Evolutionary conservation across 179 eudicot genomes (phyloP).

Genomic region (Drosera spatulata): DNA sequence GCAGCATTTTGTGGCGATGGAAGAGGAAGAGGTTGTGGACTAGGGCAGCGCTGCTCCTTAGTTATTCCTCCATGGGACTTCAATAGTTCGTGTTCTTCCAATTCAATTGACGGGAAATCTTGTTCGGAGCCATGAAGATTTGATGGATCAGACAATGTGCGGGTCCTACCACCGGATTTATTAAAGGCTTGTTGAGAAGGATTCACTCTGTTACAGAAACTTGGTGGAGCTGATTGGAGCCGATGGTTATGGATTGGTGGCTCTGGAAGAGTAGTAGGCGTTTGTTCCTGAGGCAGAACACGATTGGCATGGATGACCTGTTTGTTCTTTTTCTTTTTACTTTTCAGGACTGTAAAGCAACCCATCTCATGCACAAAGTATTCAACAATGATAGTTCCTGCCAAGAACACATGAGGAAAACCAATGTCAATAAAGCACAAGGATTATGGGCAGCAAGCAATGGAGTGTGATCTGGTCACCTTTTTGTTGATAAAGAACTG

Average conservation of each 20-base stretch:
- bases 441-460: neutral
- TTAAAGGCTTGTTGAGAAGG: constrained; percentile 30
- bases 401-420: constrained; percentile 1
- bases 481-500: too few species aligned
- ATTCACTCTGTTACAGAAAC: constrained; percentile 52
- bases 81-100: constrained; percentile 50
- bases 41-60: constrained; percentile 51
- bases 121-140: constrained; percentile 58
- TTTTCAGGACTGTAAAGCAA: constrained; percentile 61
- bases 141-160: constrained; percentile 81
- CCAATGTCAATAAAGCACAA: neutral
- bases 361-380: constrained; percentile 46
- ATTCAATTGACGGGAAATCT: constrained; percentile 49
- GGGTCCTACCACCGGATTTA: constrained; percentile 29
- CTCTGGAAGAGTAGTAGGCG: constrained; percentile 67
- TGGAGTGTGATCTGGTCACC: too few species aligned
- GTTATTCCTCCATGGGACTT: constrained; percentile 27
- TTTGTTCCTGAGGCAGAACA: constrained; percentile 50
- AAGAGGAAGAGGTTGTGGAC: constrained; percentile 93
- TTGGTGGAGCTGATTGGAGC: constrained; percentile 84
- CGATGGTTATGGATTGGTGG: constrained; percentile 39
- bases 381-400: constrained; percentile 18
- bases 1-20: constrained; percentile 56
- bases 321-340: constrained; percentile 71
- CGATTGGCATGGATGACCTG: constrained; percentile 34